Base-by-base conservation (phyloP, 1,139 yeast genomes). In the Citeromyces hawaiiensis region DNA sequence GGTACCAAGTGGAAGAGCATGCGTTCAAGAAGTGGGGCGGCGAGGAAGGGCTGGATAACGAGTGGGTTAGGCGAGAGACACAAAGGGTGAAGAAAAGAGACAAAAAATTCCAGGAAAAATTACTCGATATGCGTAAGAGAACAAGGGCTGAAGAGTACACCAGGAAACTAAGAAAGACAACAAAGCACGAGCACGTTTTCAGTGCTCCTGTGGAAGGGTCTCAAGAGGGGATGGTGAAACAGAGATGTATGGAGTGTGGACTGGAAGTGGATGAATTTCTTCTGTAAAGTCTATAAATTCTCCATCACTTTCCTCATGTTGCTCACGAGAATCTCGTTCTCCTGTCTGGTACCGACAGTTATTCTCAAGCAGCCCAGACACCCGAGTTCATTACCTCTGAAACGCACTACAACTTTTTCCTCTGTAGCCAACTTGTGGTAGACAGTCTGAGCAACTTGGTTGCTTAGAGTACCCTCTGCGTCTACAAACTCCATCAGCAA, bases 21-120 rank as follows among this genome's bases (percentile, higher is more conserved):
- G 95, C 98, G 0, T 83, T 79, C 63, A 79, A 82, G 54, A 91
- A 91, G 59, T 93, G 99, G 99, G 95, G 94, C 2, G 81, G 94
- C 0, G 71, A 82, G 4, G 95, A 87, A 39, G 86, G 82, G 0
- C 60, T 93, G 34, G 99, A 93, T 56, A 69, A 71, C n/a, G 98
- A 93, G 56, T 93, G 94, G 83, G 85, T 85, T 48, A 61, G 82
- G 39, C 63, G 98, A 33, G 95, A 85, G 55, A 75, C 70, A 38
- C 70, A 73, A 52, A 75, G 85, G 47, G 66, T 83, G 19, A 72
- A 74, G 42, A 64, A 96, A 38, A 71, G 85, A 46, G 96, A 87
- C 48, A 79, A 78, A 52, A 80, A 76, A 55, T 91, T 85, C 55
- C 76, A 82, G 47, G 70, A 71, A 13, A 78, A 81, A 51, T 64